Evolutionary conservation across 768 basidiomycete genomes (phyloP).

Genomic region (Amanita brunnescens): DNA sequence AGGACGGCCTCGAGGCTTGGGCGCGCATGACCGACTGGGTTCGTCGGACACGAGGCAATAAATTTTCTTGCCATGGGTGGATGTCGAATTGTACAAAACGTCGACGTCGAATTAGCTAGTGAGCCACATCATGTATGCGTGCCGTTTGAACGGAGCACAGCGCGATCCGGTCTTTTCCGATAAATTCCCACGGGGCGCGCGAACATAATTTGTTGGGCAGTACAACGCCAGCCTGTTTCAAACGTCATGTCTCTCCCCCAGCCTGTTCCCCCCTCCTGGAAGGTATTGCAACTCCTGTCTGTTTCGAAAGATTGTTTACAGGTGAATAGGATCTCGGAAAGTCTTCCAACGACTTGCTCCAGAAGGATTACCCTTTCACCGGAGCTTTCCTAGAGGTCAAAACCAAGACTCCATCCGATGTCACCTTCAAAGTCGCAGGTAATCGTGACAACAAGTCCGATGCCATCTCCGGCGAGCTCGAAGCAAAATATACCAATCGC

Average conservation of each 20-base stretch:
- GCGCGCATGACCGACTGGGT: no score
- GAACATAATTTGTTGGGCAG: slow-evolving; percentile 10
- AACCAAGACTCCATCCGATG: slow-evolving; percentile 81
- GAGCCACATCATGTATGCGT: no score
- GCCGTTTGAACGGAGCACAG: no score
- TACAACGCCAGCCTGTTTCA: slow-evolving; percentile 6
- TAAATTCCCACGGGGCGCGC: slow-evolving; percentile 11
- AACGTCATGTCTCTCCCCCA: slow-evolving; percentile 81
- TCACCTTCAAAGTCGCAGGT: slow-evolving; percentile 91
- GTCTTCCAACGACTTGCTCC: slow-evolving; percentile 90
- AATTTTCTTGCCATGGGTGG: no score
- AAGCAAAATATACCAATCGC: slow-evolving; percentile 89
- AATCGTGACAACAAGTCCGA: slow-evolving; percentile 64
- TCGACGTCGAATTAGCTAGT: no score
- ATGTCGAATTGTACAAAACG: no score
- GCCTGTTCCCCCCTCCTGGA: slow-evolving; percentile 96
- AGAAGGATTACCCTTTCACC: slow-evolving; percentile 84
- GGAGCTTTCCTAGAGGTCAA: slow-evolving; percentile 74
- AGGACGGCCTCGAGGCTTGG: no score
- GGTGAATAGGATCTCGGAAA: slow-evolving; percentile 82
- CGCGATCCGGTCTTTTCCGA: slow-evolving; percentile 11
- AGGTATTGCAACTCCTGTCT: slow-evolving; percentile 39
- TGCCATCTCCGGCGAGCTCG: slow-evolving; percentile 81
- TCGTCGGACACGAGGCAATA: no score
- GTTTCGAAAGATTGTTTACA: slow-evolving; percentile 4